Evolutionary conservation across 1,284 basidiomycete species (phyloP).

Genomic region (Volvariella surrecta): DNA sequence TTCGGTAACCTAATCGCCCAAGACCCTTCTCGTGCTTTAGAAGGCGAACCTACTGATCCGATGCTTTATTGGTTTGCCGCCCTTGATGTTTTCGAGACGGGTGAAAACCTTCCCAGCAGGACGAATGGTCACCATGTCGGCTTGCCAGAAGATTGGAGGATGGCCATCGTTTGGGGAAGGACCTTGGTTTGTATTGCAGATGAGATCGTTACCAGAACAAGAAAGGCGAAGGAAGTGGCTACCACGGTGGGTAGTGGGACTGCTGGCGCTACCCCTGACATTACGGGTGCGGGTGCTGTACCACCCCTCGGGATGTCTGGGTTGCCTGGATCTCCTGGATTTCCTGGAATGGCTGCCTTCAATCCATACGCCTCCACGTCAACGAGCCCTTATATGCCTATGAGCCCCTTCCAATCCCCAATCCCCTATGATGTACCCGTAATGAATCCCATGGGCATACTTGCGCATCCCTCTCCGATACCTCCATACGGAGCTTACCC

Average conservation of each 20-base stretch:
- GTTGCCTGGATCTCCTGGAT: too few relatives aligned
- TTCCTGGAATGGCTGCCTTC: too few relatives aligned
- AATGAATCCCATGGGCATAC: too few relatives aligned
- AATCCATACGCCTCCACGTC: too few relatives aligned
- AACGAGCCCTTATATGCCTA: too few relatives aligned
- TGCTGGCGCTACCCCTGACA: constrained; percentile 3
- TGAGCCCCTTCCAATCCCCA: too few relatives aligned
- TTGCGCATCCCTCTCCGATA: too few relatives aligned
- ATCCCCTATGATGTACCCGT: too few relatives aligned
- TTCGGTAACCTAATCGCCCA: constrained; percentile 50
- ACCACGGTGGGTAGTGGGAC: not conserved
- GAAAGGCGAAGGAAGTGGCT: constrained; percentile 10
- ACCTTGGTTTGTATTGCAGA: constrained; percentile 51
- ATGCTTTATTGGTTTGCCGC: constrained; percentile 54
- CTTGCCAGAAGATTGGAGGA: constrained; percentile 50
- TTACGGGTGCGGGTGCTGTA: too few relatives aligned
- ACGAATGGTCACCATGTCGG: constrained; percentile 20
- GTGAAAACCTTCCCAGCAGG: constrained; percentile 46
- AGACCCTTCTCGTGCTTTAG: constrained; percentile 36
- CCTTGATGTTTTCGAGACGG: constrained; percentile 58
- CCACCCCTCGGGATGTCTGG: too few relatives aligned
- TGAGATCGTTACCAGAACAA: constrained; percentile 27
- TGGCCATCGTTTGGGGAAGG: constrained; percentile 59
- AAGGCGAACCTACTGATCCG: constrained; percentile 43
- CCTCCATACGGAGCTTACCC: too few relatives aligned